Evolutionary conservation across 352 stramenopile genomes (phyloP).

Genomic region (Phytophthora citrophthora): DNA sequence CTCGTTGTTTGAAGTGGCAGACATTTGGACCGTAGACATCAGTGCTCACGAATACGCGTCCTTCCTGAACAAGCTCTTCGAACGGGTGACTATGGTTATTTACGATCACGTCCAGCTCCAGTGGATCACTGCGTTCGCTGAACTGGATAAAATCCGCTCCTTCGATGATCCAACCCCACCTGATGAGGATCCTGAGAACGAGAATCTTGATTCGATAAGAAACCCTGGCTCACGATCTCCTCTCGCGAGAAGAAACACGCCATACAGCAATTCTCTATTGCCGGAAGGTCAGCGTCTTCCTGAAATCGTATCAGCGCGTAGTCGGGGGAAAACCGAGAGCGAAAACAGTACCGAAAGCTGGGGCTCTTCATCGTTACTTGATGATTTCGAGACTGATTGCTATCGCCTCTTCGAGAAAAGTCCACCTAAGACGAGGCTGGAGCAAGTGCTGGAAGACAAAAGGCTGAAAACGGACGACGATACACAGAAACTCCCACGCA

Average conservation of each 20-base stretch:
- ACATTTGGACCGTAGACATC: slow-evolving; percentile 82
- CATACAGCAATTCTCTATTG: not conserved
- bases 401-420: slow-evolving; percentile 22
- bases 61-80: slow-evolving; percentile 80
- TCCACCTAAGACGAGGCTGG: slow-evolving; percentile 24
- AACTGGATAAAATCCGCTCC: slow-evolving; percentile 75
- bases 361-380: not conserved
- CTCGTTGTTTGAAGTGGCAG: slow-evolving; percentile 82
- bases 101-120: slow-evolving; percentile 68
- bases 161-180: slow-evolving; percentile 47
- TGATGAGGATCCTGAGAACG: slow-evolving; percentile 13
- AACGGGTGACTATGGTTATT: slow-evolving; percentile 79
- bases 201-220: slow-evolving; percentile 15
- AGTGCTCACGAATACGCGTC: slow-evolving; percentile 63
- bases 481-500: slow-evolving; percentile 16
- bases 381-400: slow-evolving; percentile 10
- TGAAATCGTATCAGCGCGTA: slow-evolving; percentile 6
- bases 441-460: slow-evolving; percentile 25
- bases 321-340: slow-evolving; percentile 8
- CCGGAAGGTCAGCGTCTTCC: slow-evolving; percentile 16
- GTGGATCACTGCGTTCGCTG: slow-evolving; percentile 77
- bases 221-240: slow-evolving; percentile 5
- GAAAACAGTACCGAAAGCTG: slow-evolving; percentile 21
- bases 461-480: slow-evolving; percentile 17
- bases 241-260: slow-evolving; percentile 18